Conservation (phyloP, 192 early-diverging fungal genomes). For the Pecoramyces ruminantium region DNA sequence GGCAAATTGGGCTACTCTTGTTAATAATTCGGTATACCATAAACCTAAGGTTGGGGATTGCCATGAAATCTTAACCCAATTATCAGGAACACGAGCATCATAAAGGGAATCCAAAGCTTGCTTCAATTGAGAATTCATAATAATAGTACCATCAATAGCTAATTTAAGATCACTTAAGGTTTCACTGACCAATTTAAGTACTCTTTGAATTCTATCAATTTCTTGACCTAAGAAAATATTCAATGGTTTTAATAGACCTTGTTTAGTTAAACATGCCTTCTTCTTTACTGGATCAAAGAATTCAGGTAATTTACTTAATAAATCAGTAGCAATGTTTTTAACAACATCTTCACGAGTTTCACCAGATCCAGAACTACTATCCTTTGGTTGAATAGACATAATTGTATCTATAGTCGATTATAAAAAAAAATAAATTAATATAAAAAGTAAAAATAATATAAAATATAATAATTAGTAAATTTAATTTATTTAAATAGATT, state of each 20-base stretch:
- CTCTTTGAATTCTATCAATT: constrained; percentile 44
- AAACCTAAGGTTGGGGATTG: constrained; percentile 30
- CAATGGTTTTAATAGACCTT: constrained; percentile 34
- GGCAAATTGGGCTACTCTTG: constrained; percentile 28
- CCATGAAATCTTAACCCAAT: constrained; percentile 44
- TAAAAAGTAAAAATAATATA: too few relatives aligned
- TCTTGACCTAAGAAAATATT: constrained; percentile 49
- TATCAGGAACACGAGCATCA: constrained; percentile 35
- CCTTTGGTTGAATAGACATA: constrained; percentile 51
- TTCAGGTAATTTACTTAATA: constrained; percentile 37
- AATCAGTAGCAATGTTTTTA: constrained; percentile 37
- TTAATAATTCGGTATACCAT: constrained; percentile 38
- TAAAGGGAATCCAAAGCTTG: constrained; percentile 44
- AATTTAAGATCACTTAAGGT: constrained; percentile 39
- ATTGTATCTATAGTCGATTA: constrained; percentile 40
- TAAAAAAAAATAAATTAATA: too few relatives aligned
- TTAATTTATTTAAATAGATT: too few relatives aligned
- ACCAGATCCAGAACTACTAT: constrained; percentile 28
- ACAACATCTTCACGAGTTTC: constrained; percentile 49
- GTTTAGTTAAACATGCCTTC: constrained; percentile 26
- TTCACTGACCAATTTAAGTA: constrained; percentile 26
- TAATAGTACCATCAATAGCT: constrained; percentile 49
- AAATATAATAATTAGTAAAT: too few relatives aligned
- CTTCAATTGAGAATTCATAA: constrained; percentile 31
- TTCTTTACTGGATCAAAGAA: constrained; percentile 37